Conservation (phyloP, 164 flowering plant species). For the Vitis amurensis region DNA sequence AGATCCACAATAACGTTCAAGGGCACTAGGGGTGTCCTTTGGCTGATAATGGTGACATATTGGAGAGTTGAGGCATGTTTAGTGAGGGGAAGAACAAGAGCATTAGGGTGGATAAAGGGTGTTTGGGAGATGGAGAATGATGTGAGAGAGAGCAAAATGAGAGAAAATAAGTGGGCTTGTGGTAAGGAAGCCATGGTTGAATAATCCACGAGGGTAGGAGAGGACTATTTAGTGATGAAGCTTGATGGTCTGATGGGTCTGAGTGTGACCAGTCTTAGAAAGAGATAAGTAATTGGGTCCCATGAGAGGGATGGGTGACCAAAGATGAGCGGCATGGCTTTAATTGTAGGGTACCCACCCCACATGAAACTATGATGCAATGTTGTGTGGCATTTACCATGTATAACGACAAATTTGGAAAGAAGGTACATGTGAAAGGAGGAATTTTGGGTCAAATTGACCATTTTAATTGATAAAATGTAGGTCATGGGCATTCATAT, state of each 20-base stretch:
- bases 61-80: conserved; percentile 33
- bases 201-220: background rate
- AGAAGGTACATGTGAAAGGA: too few species aligned
- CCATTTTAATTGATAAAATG: too few species aligned
- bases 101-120: conserved; percentile 11
- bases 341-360: background rate
- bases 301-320: background rate
- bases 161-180: background rate
- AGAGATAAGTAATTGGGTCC: too few species aligned
- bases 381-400: too few species aligned
- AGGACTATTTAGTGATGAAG: background rate
- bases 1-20: conserved; percentile 23
- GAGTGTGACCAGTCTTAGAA: too few species aligned
- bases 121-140: conserved; percentile 4
- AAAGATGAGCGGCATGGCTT: background rate
- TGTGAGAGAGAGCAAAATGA: conserved; percentile 1
- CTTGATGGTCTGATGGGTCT: background rate
- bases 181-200: background rate
- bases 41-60: conserved; percentile 22
- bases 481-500: too few species aligned
- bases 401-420: too few species aligned
- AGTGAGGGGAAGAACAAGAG: conserved; percentile 27
- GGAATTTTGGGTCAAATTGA: too few species aligned
- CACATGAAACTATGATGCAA: too few species aligned
- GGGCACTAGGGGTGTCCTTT: conserved; percentile 26